Percentiles rank a stretch among this genome's conserved stretches.
Evolutionary conservation across 768 basidiomycete species (phyloP).

Genomic region (Lactarius vividus): DNA sequence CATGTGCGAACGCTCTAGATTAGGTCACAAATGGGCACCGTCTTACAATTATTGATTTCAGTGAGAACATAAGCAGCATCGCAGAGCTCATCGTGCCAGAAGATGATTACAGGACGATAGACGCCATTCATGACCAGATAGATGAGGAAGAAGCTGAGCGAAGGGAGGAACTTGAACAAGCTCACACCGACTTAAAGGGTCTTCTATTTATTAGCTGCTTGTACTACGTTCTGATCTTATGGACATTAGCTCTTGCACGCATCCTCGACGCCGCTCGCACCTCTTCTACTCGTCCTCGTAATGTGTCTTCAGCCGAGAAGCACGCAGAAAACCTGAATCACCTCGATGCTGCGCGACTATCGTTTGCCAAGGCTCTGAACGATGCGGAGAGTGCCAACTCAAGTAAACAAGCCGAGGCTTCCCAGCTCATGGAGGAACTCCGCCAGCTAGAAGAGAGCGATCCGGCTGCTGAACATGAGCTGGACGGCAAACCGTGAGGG

Average conservation of each 20-base stretch:
- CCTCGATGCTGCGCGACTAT: slow-evolving; percentile 59
- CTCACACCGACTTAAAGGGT: slow-evolving; percentile 66
- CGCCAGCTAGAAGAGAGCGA: slow-evolving; percentile 63
- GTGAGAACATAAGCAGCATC: slow-evolving; percentile 69
- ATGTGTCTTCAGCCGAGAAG: slow-evolving; percentile 63
- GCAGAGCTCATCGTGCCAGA: slow-evolving; percentile 71
- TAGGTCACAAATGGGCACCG: background rate
- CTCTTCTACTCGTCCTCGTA: slow-evolving; percentile 66
- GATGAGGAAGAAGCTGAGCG: slow-evolving; percentile 52
- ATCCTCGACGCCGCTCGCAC: slow-evolving; percentile 64
- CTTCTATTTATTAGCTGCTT: slow-evolving; percentile 7
- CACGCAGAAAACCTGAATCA: slow-evolving; percentile 62
- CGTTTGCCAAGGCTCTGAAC: slow-evolving; percentile 71
- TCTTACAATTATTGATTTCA: slow-evolving; percentile 30
- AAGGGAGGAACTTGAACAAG: slow-evolving; percentile 67
- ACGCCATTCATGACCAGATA: slow-evolving; percentile 69
- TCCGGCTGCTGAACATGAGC: slow-evolving; percentile 68
- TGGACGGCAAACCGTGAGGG: slow-evolving; percentile 67
- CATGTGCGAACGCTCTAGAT: slow-evolving; percentile 6
- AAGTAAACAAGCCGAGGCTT: slow-evolving; percentile 67
- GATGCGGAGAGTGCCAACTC: slow-evolving; percentile 65
- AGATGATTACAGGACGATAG: slow-evolving; percentile 75
- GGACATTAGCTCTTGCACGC: slow-evolving; percentile 55
- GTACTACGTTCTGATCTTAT: background rate
- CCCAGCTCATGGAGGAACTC: slow-evolving; percentile 63